Evolutionary conservation across 768 basidiomycete species (phyloP).

Genomic region (Rhodotorula diobovata): DNA sequence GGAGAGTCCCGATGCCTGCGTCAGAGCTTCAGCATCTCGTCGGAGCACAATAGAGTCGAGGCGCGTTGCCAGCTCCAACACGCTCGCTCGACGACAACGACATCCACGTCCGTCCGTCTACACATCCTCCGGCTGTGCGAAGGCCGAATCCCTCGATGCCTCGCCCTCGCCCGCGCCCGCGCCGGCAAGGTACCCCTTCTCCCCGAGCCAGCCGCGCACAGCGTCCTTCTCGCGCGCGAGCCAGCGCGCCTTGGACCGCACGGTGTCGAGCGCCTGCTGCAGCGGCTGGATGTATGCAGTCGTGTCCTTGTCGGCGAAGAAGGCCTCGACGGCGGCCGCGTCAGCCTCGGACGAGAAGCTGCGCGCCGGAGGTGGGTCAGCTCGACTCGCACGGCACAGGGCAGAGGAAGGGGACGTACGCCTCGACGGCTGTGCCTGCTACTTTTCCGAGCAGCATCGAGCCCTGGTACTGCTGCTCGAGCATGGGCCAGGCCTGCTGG

Average conservation of each 20-base stretch:
- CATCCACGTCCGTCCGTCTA: not conserved
- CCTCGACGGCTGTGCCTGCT: slow-evolving; percentile 17
- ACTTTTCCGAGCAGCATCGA: slow-evolving; percentile 21
- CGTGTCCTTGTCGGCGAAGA: slow-evolving; percentile 65
- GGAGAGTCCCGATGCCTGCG: too few relatives aligned
- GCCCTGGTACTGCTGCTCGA: slow-evolving; percentile 20
- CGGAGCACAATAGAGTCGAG: too few relatives aligned
- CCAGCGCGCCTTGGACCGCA: slow-evolving; percentile 60
- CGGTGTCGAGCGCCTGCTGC: slow-evolving; percentile 64
- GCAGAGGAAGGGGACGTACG: not conserved
- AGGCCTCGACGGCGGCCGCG: slow-evolving; percentile 58
- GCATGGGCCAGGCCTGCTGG: slow-evolving; percentile 19
- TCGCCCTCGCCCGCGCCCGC: not conserved
- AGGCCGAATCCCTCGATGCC: not conserved
- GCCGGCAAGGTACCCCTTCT: not conserved
- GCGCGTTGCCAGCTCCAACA: too few relatives aligned
- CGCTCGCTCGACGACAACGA: not conserved
- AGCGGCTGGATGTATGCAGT: slow-evolving; percentile 65
- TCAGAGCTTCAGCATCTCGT: too few relatives aligned
- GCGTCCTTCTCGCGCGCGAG: slow-evolving; percentile 50
- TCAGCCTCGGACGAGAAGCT: slow-evolving; percentile 62
- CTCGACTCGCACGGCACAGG: not conserved
- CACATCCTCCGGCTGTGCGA: not conserved
- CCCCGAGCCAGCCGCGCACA: slow-evolving; percentile 42
- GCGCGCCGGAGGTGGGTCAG: slow-evolving; percentile 45